Base-by-base conservation (phyloP, 1,284 basidiomycete genomes). In the Ceratobasidium sp. region DNA sequence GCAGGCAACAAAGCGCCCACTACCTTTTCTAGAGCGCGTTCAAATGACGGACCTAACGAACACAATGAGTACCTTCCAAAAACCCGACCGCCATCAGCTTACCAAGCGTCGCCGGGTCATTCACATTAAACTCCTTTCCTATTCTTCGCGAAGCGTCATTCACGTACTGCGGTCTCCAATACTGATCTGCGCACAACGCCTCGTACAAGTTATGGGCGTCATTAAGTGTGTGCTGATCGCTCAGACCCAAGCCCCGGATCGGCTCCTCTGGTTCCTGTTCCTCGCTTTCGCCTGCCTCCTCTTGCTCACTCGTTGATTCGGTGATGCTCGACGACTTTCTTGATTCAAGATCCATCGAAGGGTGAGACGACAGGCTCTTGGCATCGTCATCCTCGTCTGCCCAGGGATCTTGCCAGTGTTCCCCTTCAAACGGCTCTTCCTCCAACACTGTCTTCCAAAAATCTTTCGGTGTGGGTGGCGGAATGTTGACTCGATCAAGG, bases 371-470 rank as follows among this genome's bases (percentile, higher is more conserved):
- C 25, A 57, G 17, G 31, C 60, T 65, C 32, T 55, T 65, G 12
- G 42, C 60, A 64, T 62, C 68, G 20, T 60, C 40, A 29, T 49
- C 50, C 22, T 42, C 60, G 32, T 68, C 65, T 17, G 27, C 42
- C 67, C 67, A 71, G 12, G 57, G 55, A 20, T 54, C 47, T 40
- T 70, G 45, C 73, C 73, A 74, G 56, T 74, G 73, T 31, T 74
- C 62, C 22, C 73, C 73, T 65, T 73, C 73, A 12, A 73, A 72
- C 15, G 73, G 73, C 35, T 74, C 73, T 34, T 74, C 73, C 17
- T 64, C 71, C 15, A 92, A 81, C 64, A 93, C 91, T n/a, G 86
- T 83, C 69, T 83, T 81, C 91, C 73, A 76, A 7, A 67, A 67
- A 34, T 67, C 64, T 47, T 67, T 38, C n/a, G 64, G 64, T n/a